Base-by-base conservation (phyloP, 192 early-diverging fungal species). In the Linnemannia schmuckeri region DNA sequence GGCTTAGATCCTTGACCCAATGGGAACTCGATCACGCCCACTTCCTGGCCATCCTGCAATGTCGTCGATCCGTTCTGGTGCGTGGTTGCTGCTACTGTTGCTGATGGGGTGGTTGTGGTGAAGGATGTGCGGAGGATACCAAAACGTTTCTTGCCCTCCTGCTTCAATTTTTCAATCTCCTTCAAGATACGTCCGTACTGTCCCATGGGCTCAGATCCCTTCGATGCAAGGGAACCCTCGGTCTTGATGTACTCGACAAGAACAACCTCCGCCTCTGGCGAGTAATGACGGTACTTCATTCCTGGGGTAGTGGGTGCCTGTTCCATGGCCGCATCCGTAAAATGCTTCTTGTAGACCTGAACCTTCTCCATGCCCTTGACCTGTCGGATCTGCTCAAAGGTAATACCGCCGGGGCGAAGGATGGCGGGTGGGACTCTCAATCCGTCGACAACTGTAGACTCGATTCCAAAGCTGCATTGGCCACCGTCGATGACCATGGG, bases 211-310 rank as follows among this genome's bases (percentile, higher is more conserved):
- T n/a, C 47, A 71, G 71, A 66, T 47, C 61, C 20, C 41, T 44
- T 70, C 44, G 47, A 69, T 20, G 46, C 22, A 41, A 10, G 52
- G 20, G 35, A 49, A 52, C 33, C 70, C 40, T 72, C 52, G n/a
- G 75, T 68, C 6, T 13, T 61, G 35, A 55, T 38, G 33, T 77
- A 77, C 35, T 90, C 94, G 82, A 97, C 92, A 35, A 99, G 70
- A 15, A 97, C 89, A 33, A 99, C 98, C 55, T 94, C 92, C 4
- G 96, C 96, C 35, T 95, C 92, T 10, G 99, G 99, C 33, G 96
- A 96, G 82, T 99, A 99, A 89, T 99, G 99, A 9, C 97, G 89
- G 87, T 99, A 99, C 88, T 99, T 99, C 99, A 99, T 99, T 18
- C 99, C 99, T 33, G 99, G 99, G 27, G 99, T 98, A 0, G 96